Base-by-base conservation (phyloP, 257 asterid genomes). In the Ballota nigra region DNA sequence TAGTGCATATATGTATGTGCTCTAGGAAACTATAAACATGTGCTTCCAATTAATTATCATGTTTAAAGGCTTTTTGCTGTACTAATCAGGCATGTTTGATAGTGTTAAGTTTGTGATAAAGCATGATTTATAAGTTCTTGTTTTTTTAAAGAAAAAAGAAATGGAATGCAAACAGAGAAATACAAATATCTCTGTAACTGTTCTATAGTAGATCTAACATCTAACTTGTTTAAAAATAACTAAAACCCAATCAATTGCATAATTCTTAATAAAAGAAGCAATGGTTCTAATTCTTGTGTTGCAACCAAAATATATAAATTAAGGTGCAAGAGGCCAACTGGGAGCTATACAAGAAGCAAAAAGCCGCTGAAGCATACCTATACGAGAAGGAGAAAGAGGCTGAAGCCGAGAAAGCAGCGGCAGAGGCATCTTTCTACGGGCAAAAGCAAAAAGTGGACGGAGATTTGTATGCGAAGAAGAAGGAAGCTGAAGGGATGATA, bases 281-380 rank as follows among this genome's bases (percentile, higher is more conserved):
- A 33, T 33, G 3, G 41, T 36, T 36, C 4, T 41, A 12, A 41
- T 41, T 41, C 49, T 41, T 41, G 49, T 41, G 5, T 12, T 10
- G 3, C 45, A 38, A 38, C 15, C 45, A 9, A 38, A 38, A 5
- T 6, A 5, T 0, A 41, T 11, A 36, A 36, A 36, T 36, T 20
- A 83, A 83, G 83, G 87, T 84, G 13, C 86, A 88, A 77, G 86
- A 85, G 38, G 90, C 92, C 7, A 86, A 88, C 15, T 86, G 89
- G 89, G 96, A 80, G 71, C 79, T 88, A 5, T 88, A 88, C 81
- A 79, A 80, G 84, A 84, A 81, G 52, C 90, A 86, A 55, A 84
- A 82, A 18, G 49, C 49, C 4, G 49, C 49, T 0, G 49, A 12
- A 41, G 49, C n/a, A 0, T 41, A 41, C 49, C 16, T 41, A 4